A percentile compares a stretch with the other conserved stretches of the same genome.
Conservation (phyloP, 371 early-diverging fungal species). For the Rhizopus delemar region DNA sequence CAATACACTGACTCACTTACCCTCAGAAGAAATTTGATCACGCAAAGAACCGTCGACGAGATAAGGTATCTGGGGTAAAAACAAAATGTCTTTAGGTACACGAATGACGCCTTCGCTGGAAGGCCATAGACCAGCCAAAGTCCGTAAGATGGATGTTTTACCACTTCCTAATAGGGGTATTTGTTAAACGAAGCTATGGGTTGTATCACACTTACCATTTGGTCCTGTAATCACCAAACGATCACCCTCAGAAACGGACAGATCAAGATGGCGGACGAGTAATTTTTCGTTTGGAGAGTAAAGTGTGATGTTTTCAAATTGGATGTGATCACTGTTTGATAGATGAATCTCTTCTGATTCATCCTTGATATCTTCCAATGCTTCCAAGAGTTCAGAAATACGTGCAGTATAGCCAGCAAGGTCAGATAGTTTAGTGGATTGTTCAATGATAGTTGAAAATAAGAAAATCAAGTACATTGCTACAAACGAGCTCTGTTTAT, state of each 20-base stretch:
- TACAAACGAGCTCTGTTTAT: conserved; percentile 66
- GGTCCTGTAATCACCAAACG: conserved; percentile 71
- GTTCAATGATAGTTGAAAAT: conserved; percentile 76
- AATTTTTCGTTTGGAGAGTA: conserved; percentile 33
- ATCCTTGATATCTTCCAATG: conserved; percentile 55
- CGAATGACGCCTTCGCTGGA: conserved; percentile 48
- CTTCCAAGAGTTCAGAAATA: conserved; percentile 80
- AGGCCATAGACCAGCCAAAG: conserved; percentile 74
- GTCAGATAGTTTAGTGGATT: conserved; percentile 67
- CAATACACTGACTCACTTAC: conserved; percentile 25
- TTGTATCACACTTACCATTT: conserved; percentile 52
- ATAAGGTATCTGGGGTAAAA: conserved; percentile 72
- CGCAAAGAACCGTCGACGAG: conserved; percentile 68
- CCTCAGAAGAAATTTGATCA: conserved; percentile 62
- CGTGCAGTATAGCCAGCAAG: conserved; percentile 87
- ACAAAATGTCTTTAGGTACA: conserved; percentile 55
- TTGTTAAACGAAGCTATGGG: neutral
- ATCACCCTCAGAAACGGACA: conserved; percentile 52
- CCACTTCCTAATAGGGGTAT: conserved; percentile 46
- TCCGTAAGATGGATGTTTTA: conserved; percentile 72
- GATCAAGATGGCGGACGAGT: conserved; percentile 50
- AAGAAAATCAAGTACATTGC: conserved; percentile 74
- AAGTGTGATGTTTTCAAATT: conserved; percentile 40
- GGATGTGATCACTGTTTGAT: conserved; percentile 22
- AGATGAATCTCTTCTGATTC: too few species aligned